Evolutionary conservation across 805 yeast genomes (phyloP).

Genomic region (Candida hungchunana): DNA sequence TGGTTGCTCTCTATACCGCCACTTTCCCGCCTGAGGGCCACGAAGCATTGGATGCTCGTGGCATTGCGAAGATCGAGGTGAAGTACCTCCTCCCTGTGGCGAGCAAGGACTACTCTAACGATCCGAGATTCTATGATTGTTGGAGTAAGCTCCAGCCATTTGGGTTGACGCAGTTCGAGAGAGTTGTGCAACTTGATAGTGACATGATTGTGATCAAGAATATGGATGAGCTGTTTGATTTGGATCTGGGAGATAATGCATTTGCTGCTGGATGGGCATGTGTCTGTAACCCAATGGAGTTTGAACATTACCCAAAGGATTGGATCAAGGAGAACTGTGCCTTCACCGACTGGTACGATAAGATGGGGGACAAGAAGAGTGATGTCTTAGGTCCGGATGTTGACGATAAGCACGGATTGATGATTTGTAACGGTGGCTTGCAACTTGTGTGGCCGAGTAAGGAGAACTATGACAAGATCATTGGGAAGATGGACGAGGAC

Average conservation of each 20-base stretch:
- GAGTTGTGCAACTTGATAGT: slow-evolving; percentile 52
- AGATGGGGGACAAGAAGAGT: slow-evolving; percentile 15
- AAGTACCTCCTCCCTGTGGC: slow-evolving; percentile 40
- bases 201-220: slow-evolving; percentile 56
- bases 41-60: slow-evolving; percentile 33
- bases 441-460: slow-evolving; percentile 44
- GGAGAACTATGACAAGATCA: slow-evolving; percentile 36
- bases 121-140: slow-evolving; percentile 53
- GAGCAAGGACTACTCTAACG: slow-evolving; percentile 43
- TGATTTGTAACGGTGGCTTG: slow-evolving; percentile 57
- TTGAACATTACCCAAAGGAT: slow-evolving; percentile 48
- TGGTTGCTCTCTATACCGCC: slow-evolving; percentile 51
- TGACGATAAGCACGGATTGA: slow-evolving; percentile 34
- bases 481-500: slow-evolving; percentile 36
- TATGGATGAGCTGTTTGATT: slow-evolving; percentile 56
- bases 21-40: slow-evolving; percentile 41
- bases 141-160: slow-evolving; percentile 61
- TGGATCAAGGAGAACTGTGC: slow-evolving; percentile 52
- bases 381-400: slow-evolving; percentile 38
- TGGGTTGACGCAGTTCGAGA: slow-evolving; percentile 44
- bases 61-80: slow-evolving; percentile 39
- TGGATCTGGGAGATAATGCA: slow-evolving; percentile 34
- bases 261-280: slow-evolving; percentile 62
- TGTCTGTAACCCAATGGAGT: slow-evolving; percentile 53
- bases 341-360: slow-evolving; percentile 36